phyloP scores from a whole-genome alignment of 208 protist species.

The Leishmania amazonensis region DNA sequence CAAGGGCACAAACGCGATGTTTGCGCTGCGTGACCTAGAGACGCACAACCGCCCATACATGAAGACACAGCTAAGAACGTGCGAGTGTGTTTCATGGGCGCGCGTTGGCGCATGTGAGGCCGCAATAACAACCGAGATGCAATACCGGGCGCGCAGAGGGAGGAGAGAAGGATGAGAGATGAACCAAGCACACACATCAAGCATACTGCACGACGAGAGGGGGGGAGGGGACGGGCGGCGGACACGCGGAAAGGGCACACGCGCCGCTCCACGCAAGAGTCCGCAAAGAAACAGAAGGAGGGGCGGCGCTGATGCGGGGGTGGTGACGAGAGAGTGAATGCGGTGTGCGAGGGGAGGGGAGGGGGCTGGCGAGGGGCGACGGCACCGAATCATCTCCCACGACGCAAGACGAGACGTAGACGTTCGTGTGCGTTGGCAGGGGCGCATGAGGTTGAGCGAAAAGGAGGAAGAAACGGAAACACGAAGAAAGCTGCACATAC shows the following conservation, averaged over 20 bases:
- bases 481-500: not conserved
- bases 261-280: not conserved
- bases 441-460: not conserved
- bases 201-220: too few relatives aligned
- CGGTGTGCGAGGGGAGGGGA: too few relatives aligned
- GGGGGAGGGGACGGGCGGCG: too few relatives aligned
- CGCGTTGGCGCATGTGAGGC: not conserved
- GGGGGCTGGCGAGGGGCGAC: too few relatives aligned
- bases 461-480: too few relatives aligned
- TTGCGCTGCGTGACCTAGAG: not conserved
- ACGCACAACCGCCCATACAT: not conserved
- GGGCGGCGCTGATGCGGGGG: too few relatives aligned
- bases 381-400: not conserved
- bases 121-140: not conserved
- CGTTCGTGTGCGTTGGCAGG: not conserved
- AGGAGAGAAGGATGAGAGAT: conserved; percentile 3
- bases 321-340: not conserved
- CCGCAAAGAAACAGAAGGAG: not conserved
- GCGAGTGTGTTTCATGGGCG: not conserved
- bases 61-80: not conserved
- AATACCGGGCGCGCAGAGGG: not conserved
- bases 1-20: not conserved
- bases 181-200: not conserved
- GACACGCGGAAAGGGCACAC: not conserved
- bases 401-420: not conserved